Conservation (phyloP, 805 yeast genomes). For the Ogataea siamensis region DNA sequence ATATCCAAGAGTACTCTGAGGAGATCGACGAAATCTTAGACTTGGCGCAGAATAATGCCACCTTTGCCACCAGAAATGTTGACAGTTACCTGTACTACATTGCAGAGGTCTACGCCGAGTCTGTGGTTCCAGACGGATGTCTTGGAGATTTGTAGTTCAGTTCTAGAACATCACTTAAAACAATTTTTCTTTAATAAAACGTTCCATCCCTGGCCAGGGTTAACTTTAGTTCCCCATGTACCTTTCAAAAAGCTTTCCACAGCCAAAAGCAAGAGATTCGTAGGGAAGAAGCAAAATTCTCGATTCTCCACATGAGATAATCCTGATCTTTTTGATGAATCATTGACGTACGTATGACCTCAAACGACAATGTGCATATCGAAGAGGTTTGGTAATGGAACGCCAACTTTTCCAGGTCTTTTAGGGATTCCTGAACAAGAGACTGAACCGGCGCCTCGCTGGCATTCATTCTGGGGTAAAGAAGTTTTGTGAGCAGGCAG, state of each 20-base stretch:
- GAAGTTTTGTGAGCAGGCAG: slow-evolving; percentile 11
- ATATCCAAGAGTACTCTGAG: slow-evolving; percentile 38
- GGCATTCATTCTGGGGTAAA: slow-evolving; percentile 11
- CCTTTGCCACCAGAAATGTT: slow-evolving; percentile 37
- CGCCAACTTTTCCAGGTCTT: slow-evolving; percentile 10
- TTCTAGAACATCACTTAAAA: slow-evolving; percentile 3
- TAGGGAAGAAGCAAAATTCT: slow-evolving; percentile 13
- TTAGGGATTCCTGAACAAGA: slow-evolving; percentile 3
- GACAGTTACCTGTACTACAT: slow-evolving; percentile 34
- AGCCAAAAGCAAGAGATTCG: slow-evolving; percentile 4
- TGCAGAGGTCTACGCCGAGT: slow-evolving; percentile 32
- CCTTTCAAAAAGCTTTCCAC: slow-evolving; percentile 11
- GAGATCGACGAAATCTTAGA: slow-evolving; percentile 34
- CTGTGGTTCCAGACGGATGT: slow-evolving; percentile 34
- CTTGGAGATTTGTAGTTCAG: slow-evolving; percentile 4
- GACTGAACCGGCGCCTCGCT: slow-evolving; percentile 10
- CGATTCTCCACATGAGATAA: slow-evolving; percentile 12
- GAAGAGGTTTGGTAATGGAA: slow-evolving; percentile 11
- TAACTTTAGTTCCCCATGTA: slow-evolving; percentile 17
- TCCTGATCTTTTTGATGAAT: slow-evolving; percentile 6
- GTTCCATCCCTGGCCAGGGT: slow-evolving; percentile 4
- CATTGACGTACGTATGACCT: slow-evolving; percentile 15
- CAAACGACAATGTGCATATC: slow-evolving; percentile 15
- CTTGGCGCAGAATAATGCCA: slow-evolving; percentile 32
- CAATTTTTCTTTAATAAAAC: slow-evolving; percentile 1